A percentile compares a stretch with the other conserved stretches of the same genome.
These are phyloP conservation scores for Candida insectalens DNA, from an alignment of 805 yeast genomes.

Conservation along the genomic window DNA sequence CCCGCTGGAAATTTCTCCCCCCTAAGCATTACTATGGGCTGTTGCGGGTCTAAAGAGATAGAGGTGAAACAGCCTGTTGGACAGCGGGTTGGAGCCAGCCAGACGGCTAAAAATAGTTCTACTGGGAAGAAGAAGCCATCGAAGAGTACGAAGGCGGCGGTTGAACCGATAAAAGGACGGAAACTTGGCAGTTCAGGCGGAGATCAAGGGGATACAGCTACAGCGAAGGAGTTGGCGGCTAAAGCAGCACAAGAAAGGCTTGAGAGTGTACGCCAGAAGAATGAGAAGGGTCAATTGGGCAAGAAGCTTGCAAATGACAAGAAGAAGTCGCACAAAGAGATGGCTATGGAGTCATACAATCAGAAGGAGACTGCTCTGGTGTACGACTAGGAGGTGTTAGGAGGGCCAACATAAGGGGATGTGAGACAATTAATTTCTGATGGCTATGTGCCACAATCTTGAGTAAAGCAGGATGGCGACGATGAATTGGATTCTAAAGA, in stretches of 20 bases:
- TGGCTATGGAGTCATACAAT: slow-evolving; percentile 15
- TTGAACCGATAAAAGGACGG: slow-evolving; percentile 6
- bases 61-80: not conserved
- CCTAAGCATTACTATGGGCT: slow-evolving; percentile 11
- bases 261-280: slow-evolving; percentile 8
- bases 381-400: slow-evolving; percentile 14
- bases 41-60: slow-evolving; percentile 18
- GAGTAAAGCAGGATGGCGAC: too few relatives aligned
- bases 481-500: too few relatives aligned
- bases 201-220: slow-evolving; percentile 1
- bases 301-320: slow-evolving; percentile 15
- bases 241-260: slow-evolving; percentile 19
- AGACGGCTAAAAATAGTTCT: not conserved
- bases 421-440: too few relatives aligned
- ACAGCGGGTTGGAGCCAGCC: not conserved
- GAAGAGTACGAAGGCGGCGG: not conserved
- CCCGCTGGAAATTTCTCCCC: not conserved
- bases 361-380: slow-evolving; percentile 9
- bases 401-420: too few relatives aligned
- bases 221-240: slow-evolving; percentile 21
- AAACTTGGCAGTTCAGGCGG: slow-evolving; percentile 9
- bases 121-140: not conserved
- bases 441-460: too few relatives aligned
- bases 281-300: slow-evolving; percentile 18
- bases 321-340: slow-evolving; percentile 16